phyloP scores from a whole-genome alignment of 2,329 filamentous ascomycete species.

The Nemania sp. region DNA sequence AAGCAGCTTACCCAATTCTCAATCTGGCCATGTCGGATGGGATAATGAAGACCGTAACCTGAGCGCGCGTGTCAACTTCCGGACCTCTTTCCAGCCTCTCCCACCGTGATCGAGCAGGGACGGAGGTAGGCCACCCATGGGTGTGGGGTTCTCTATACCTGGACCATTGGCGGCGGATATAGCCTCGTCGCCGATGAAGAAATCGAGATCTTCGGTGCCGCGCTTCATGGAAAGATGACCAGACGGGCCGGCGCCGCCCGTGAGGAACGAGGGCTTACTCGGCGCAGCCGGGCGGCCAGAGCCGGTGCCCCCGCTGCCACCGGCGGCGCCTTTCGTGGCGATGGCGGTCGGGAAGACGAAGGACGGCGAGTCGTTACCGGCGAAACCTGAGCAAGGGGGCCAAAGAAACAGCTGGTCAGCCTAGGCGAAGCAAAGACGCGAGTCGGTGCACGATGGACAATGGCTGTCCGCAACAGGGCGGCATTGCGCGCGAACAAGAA shows the following conservation, averaged over 20 bases:
- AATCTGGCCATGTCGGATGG: conserved; percentile 95
- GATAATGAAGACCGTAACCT: conserved; percentile 97
- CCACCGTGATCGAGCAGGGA: neutral
- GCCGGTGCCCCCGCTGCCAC: conserved; percentile 72
- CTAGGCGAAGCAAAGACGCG: conserved; percentile 11
- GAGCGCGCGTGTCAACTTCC: conserved; percentile 7
- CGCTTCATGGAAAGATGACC: conserved; percentile 89
- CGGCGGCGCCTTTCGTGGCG: conserved; percentile 82
- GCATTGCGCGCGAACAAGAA: conserved; percentile 8
- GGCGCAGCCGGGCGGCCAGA: conserved; percentile 87
- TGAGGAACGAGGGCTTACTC: conserved; percentile 94
- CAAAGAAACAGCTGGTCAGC: conserved; percentile 32
- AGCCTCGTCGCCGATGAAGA: conserved; percentile 98
- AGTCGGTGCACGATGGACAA: no score
- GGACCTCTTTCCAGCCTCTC: conserved; percentile 15
- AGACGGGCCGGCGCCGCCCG: conserved; percentile 80
- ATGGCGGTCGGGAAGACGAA: conserved; percentile 99
- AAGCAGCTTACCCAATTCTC: conserved; percentile 81
- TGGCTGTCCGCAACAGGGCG: no score
- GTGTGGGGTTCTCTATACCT: conserved; percentile 53
- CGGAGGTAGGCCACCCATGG: no score
- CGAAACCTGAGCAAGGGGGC: conserved; percentile 69
- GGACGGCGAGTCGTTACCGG: conserved; percentile 97
- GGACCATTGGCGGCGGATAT: conserved; percentile 81
- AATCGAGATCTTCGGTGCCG: conserved; percentile 96